Evolutionary conservation across 192 early-diverging fungal genomes (phyloP).

Genomic region (Coemansia sp.): DNA sequence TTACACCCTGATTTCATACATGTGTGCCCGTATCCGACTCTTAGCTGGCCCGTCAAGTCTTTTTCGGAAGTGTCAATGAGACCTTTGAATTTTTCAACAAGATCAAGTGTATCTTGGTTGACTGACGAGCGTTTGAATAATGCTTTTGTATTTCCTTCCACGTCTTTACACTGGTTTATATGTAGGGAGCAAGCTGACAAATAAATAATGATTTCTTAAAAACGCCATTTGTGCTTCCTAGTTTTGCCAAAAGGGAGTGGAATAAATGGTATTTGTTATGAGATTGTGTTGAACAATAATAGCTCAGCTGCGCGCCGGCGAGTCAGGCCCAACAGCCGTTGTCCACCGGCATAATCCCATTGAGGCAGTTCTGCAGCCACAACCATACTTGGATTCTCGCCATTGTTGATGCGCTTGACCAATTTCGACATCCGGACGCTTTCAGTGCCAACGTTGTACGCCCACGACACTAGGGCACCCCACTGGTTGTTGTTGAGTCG

Average conservation of each 20-base stretch:
- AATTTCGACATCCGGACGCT: constrained; percentile 12
- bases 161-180: too few species aligned
- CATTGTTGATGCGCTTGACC: constrained; percentile 16
- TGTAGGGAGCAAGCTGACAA: too few species aligned
- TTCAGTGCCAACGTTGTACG: constrained; percentile 32
- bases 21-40: neutral
- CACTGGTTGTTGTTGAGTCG: constrained; percentile 37
- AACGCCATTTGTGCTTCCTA: too few species aligned
- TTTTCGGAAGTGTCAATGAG: neutral
- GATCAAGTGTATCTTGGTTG: neutral
- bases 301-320: constrained; percentile 19
- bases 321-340: constrained; percentile 14
- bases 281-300: constrained; percentile 1
- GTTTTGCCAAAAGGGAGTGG: too few species aligned
- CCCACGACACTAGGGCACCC: constrained; percentile 37
- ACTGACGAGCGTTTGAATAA: neutral
- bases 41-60: neutral
- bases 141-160: too few species aligned
- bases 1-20: neutral
- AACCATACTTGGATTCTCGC: constrained; percentile 13
- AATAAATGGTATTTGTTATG: neutral
- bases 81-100: neutral
- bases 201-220: too few species aligned
- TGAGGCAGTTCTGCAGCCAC: constrained; percentile 22
- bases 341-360: constrained; percentile 17